Evolutionary conservation across 768 basidiomycete genomes (phyloP).

Genomic region (Leccinum imitatum): DNA sequence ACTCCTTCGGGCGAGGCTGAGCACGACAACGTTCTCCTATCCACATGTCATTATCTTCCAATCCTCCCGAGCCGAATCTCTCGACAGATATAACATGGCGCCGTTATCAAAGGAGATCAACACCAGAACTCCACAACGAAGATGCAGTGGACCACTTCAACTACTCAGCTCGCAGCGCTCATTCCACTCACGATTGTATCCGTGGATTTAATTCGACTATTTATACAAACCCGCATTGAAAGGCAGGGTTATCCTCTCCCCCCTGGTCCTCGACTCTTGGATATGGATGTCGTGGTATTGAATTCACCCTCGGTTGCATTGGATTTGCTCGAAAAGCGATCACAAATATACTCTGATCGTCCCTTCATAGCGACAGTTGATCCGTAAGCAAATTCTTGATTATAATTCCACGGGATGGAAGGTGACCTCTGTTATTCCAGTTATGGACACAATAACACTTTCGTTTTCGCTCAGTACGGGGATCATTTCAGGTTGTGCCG

Average conservation of each 20-base stretch:
- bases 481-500: slow-evolving; percentile 13
- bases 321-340: slow-evolving; percentile 49
- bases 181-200: neutral
- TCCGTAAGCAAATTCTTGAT: slow-evolving; percentile 13
- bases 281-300: slow-evolving; percentile 43
- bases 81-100: slow-evolving; percentile 8
- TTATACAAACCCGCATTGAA: slow-evolving; percentile 9
- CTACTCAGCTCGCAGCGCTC: slow-evolving; percentile 6
- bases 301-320: slow-evolving; percentile 41
- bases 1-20: neutral
- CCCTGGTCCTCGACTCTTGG: slow-evolving; percentile 40
- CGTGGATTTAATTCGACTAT: neutral
- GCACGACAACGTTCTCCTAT: neutral
- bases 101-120: neutral
- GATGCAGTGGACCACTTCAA: slow-evolving; percentile 13
- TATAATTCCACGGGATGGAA: neutral
- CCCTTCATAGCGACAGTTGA: slow-evolving; percentile 32
- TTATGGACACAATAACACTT: slow-evolving; percentile 17
- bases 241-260: slow-evolving; percentile 17
- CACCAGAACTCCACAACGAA: neutral
- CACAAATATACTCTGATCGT: slow-evolving; percentile 50
- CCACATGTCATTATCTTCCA: neutral
- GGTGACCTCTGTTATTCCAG: neutral
- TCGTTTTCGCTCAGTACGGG: slow-evolving; percentile 13
- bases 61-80: neutral